A percentile compares a stretch with the other conserved stretches of the same genome.
These are phyloP conservation scores for Saccharomycopsis hybrid DNA, from an alignment of 1,139 yeast species.

Conservation along the genomic window DNA sequence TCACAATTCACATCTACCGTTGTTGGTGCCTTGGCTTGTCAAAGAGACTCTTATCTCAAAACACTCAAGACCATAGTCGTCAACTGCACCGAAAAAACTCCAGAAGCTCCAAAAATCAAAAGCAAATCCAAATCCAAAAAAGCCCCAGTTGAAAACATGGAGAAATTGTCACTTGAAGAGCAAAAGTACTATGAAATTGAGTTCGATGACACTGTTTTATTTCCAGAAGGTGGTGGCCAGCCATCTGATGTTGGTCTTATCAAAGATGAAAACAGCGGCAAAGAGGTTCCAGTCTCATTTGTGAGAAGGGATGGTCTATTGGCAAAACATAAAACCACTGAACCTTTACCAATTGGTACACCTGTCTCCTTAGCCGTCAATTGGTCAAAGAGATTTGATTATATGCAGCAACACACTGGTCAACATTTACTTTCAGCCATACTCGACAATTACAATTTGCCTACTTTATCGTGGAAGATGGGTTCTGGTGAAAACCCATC, in stretches of 20 bases:
- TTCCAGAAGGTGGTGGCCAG: slow-evolving; percentile 94
- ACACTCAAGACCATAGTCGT: slow-evolving; percentile 58
- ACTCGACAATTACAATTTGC: slow-evolving; percentile 53
- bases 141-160: not conserved
- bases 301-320: slow-evolving; percentile 63
- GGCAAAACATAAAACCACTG: slow-evolving; percentile 59
- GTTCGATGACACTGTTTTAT: slow-evolving; percentile 67
- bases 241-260: slow-evolving; percentile 62
- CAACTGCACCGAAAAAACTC: slow-evolving; percentile 43
- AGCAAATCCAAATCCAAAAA: slow-evolving; percentile 12
- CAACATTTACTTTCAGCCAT: slow-evolving; percentile 81
- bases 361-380: slow-evolving; percentile 55
- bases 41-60: slow-evolving; percentile 63
- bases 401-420: slow-evolving; percentile 92
- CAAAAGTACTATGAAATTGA: slow-evolving; percentile 50
- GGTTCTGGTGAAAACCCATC: slow-evolving; percentile 34
- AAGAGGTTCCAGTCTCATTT: slow-evolving; percentile 40
- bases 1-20: slow-evolving; percentile 36
- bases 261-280: slow-evolving; percentile 27
- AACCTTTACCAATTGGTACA: slow-evolving; percentile 50
- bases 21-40: slow-evolving; percentile 82
- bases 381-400: slow-evolving; percentile 68
- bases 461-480: slow-evolving; percentile 78
- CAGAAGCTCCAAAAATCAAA: slow-evolving; percentile 28
- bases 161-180: slow-evolving; percentile 3